A percentile compares a stretch with the other conserved stretches of the same genome.
phyloP scores from a whole-genome alignment of 345 rosid species.

The Garcia nutans region DNA sequence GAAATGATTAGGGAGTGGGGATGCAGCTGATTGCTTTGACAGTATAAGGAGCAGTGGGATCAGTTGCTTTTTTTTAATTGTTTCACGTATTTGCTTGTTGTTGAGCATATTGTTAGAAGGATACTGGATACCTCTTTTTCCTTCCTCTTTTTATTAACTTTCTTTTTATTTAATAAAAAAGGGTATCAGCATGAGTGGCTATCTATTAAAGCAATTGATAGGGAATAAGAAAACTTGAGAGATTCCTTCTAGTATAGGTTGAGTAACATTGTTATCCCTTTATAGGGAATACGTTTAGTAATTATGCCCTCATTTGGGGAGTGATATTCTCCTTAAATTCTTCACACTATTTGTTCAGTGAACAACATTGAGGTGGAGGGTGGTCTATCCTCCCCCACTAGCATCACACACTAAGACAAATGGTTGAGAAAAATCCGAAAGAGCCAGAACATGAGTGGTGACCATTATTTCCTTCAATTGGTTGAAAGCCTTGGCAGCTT shows the following conservation, averaged over 20 bases:
- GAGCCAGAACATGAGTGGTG: too few relatives aligned
- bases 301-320: background rate
- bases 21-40: background rate
- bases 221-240: background rate
- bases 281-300: background rate
- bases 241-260: background rate
- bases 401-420: too few relatives aligned
- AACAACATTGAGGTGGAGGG: background rate
- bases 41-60: background rate
- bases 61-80: background rate
- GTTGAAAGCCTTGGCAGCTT: too few relatives aligned
- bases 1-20: background rate
- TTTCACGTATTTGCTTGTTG: background rate
- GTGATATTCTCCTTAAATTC: background rate
- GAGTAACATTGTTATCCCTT: background rate
- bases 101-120: constrained; percentile 1
- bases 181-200: background rate
- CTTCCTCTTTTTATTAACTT: background rate
- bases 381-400: background rate
- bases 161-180: background rate
- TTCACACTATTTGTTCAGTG: background rate
- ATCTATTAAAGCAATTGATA: background rate
- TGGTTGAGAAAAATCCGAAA: too few relatives aligned
- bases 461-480: too few relatives aligned
- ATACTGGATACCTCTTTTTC: background rate